Evolutionary conservation across 441 rosid species (phyloP).

Genomic region (Biscutella laevigata): DNA sequence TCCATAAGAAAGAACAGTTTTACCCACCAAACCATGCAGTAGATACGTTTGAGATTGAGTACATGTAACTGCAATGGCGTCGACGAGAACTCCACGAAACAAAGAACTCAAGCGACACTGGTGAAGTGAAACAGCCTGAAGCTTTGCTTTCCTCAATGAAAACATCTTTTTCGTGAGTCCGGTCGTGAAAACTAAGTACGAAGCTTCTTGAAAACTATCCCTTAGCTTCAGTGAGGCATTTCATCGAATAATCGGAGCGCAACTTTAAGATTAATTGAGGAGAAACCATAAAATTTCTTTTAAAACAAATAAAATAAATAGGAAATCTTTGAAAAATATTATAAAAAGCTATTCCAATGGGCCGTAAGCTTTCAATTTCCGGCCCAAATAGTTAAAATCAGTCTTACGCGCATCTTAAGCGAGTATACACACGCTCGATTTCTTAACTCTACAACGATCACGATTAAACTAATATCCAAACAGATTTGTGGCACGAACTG

Average conservation of each 20-base stretch:
- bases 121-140: slow-evolving; percentile 12
- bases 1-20: neutral
- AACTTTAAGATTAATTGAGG: no score
- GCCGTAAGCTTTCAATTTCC: neutral
- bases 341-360: no score
- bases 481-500: slow-evolving; percentile 15
- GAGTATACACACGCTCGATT: neutral
- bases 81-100: slow-evolving; percentile 16
- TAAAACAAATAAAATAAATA: neutral
- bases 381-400: neutral
- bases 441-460: neutral
- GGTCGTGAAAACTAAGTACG: neutral
- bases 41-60: slow-evolving; percentile 16
- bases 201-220: neutral
- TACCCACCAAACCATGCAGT: neutral
- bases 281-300: no score
- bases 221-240: slow-evolving; percentile 4
- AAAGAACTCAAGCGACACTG: slow-evolving; percentile 12
- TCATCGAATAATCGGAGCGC: slow-evolving; percentile 18
- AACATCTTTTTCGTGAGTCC: slow-evolving; percentile 1
- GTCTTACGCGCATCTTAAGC: neutral
- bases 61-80: slow-evolving; percentile 15
- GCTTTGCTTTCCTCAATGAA: slow-evolving; percentile 6
- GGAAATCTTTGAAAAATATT: neutral
- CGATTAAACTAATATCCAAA: neutral